Evolutionary conservation across 306 rosid species (phyloP).

Genomic region (Hippophae rhamnoides): DNA sequence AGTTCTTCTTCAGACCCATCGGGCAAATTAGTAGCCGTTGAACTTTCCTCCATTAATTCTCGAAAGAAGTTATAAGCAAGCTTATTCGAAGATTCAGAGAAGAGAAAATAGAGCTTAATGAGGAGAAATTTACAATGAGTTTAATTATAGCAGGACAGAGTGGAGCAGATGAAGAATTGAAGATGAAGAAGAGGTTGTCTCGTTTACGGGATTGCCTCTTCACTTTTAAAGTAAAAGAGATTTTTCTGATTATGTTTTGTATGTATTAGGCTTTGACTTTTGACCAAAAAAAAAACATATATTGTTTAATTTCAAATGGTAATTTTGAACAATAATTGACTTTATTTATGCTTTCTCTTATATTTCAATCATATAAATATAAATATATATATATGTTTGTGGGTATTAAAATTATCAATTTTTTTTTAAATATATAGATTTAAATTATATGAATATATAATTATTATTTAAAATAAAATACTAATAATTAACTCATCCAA

Average conservation of each 20-base stretch:
- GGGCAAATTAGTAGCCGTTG: constrained; percentile 33
- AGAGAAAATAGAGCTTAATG: not conserved
- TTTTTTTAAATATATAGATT: no score
- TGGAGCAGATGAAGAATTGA: constrained; percentile 57
- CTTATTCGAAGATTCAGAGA: not conserved
- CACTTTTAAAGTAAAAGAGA: constrained; percentile 44
- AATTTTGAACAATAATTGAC: constrained; percentile 3
- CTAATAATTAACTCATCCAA: no score
- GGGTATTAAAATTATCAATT: no score
- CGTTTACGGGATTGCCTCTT: constrained; percentile 36
- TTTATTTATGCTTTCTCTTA: no score
- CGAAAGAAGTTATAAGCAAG: not conserved
- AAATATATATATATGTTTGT: no score
- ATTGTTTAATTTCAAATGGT: constrained; percentile 10
- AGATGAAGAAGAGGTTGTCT: constrained; percentile 32
- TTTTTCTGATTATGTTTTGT: constrained; percentile 25
- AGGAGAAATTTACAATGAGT: not conserved
- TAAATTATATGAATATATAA: no score
- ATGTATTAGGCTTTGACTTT: constrained; percentile 60
- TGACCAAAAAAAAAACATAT: no score
- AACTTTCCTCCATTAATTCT: constrained; percentile 27
- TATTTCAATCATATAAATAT: no score
- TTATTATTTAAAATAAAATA: no score
- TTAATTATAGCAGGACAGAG: constrained; percentile 27
- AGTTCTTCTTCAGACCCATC: constrained; percentile 59